Conservation (phyloP, 495 filamentous ascomycete species). For the Aspergillus wentii region DNA sequence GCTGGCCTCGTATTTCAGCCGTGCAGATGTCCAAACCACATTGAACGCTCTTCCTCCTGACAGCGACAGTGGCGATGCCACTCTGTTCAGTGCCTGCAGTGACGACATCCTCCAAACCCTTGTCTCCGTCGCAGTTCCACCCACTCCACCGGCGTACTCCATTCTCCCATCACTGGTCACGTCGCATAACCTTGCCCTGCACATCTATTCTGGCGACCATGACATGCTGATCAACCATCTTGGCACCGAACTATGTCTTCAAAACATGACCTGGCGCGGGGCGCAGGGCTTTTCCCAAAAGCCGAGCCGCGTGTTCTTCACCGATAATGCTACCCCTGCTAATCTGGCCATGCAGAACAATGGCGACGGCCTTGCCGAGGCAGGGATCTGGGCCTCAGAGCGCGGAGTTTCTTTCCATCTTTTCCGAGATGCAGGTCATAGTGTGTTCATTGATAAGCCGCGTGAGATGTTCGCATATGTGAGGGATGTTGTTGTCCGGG, state of each 20-base stretch:
- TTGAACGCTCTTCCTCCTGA: constrained; percentile 23
- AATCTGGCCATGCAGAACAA: background rate
- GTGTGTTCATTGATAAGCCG: constrained; percentile 29
- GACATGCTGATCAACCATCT: constrained; percentile 39
- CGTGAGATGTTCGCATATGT: constrained; percentile 37
- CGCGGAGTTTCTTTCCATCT: constrained; percentile 33
- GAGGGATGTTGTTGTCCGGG: constrained; percentile 30
- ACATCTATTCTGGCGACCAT: constrained; percentile 35
- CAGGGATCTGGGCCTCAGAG: constrained; percentile 25
- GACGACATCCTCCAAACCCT: constrained; percentile 21
- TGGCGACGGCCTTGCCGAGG: constrained; percentile 1
- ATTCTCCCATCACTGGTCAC: constrained; percentile 31
- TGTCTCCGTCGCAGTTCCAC: constrained; percentile 5
- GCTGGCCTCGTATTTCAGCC: constrained; percentile 29
- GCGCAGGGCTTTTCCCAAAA: constrained; percentile 23
- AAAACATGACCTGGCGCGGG: constrained; percentile 38
- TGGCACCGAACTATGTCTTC: constrained; percentile 31
- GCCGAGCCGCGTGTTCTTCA: constrained; percentile 16
- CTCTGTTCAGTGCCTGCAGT: constrained; percentile 31
- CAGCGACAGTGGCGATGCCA: too few relatives aligned
- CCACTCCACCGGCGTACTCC: constrained; percentile 23
- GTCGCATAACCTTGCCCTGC: constrained; percentile 27
- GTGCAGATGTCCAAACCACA: constrained; percentile 26
- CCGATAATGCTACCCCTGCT: constrained; percentile 18
- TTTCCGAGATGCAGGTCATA: constrained; percentile 31